Conservation (phyloP, 345 rosid genomes). For the Mercurialis annua region DNA sequence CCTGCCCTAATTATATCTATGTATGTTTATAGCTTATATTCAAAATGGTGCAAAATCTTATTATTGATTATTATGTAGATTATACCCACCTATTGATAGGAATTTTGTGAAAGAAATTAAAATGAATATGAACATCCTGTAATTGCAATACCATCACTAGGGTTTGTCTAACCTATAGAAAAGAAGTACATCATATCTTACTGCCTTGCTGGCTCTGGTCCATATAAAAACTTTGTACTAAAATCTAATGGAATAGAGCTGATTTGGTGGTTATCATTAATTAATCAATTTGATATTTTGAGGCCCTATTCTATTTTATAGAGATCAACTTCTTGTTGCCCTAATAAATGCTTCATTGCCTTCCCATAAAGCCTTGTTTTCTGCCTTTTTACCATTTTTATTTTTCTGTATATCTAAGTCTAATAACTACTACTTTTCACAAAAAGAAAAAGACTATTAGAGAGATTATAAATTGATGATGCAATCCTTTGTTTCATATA, state of each 20-base stretch:
- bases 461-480: too few relatives aligned
- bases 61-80: too few relatives aligned
- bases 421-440: too few relatives aligned
- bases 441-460: too few relatives aligned
- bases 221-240: not conserved
- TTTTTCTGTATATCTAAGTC: too few relatives aligned
- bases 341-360: not conserved
- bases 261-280: constrained; percentile 4
- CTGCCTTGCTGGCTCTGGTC: not conserved
- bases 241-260: constrained; percentile 1
- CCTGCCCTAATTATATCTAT: too few relatives aligned
- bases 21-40: too few relatives aligned
- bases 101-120: not conserved
- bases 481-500: too few relatives aligned
- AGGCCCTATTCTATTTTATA: not conserved
- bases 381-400: not conserved
- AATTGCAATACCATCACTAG: constrained; percentile 1
- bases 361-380: not conserved
- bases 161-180: not conserved
- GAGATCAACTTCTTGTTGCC: constrained; percentile 5
- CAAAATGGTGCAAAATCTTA: too few relatives aligned
- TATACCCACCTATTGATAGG: too few relatives aligned
- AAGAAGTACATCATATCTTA: not conserved
- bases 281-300: not conserved
- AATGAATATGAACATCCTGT: not conserved